These are phyloP conservation scores for Fraxinus anomala DNA, from an alignment of 257 asterid genomes.

Conservation along the genomic window DNA sequence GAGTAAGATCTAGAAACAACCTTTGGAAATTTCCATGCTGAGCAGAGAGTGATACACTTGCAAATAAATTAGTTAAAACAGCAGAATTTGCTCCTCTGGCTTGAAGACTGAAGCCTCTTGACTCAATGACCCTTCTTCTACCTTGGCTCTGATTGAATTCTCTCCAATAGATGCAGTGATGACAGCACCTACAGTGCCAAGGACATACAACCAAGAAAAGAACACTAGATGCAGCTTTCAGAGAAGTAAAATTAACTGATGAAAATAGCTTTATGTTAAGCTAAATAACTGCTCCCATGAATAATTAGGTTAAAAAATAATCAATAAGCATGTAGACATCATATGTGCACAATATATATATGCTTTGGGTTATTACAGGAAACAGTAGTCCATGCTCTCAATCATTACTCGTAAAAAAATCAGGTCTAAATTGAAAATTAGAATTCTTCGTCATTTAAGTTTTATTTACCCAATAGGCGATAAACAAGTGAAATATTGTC, in stretches of 20 bases:
- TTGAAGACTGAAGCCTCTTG: slow-evolving; percentile 32
- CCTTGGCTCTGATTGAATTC: slow-evolving; percentile 41
- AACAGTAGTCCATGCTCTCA: slow-evolving; percentile 4
- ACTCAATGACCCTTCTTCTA: slow-evolving; percentile 29
- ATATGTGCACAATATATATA: too few species aligned
- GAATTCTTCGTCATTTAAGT: background rate
- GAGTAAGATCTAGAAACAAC: slow-evolving; percentile 62
- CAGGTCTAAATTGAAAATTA: background rate
- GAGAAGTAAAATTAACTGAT: slow-evolving; percentile 19
- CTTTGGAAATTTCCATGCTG: slow-evolving; percentile 79
- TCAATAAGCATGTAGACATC: slow-evolving; percentile 1
- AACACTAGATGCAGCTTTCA: background rate
- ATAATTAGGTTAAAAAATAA: slow-evolving; percentile 10
- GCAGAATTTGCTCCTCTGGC: slow-evolving; percentile 50
- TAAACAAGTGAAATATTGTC: background rate
- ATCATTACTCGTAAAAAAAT: background rate
- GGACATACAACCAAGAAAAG: slow-evolving; percentile 6
- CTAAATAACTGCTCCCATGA: background rate
- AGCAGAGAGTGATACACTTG: slow-evolving; percentile 57
- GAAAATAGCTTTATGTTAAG: slow-evolving; percentile 2
- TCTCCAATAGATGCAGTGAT: slow-evolving; percentile 58
- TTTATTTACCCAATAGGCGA: background rate
- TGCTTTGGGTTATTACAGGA: background rate
- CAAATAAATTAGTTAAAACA: slow-evolving; percentile 62
- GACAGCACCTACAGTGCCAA: slow-evolving; percentile 53